Base-by-base conservation (phyloP, 768 basidiomycete genomes). In the Lactarius quietus region DNA sequence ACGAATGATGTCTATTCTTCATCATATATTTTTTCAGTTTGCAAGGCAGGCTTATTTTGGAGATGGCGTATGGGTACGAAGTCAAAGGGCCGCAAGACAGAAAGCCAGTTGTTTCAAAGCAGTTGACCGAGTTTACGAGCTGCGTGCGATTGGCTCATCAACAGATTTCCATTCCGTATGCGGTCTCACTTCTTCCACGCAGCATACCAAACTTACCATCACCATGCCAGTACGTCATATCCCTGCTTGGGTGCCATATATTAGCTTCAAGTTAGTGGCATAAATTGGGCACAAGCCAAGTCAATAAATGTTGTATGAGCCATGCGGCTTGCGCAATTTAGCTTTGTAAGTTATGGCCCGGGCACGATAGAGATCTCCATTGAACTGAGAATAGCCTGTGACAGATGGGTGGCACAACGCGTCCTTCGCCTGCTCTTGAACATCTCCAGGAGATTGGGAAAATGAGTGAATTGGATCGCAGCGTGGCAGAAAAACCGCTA, bases 251-350 rank as follows among this genome's bases (percentile, higher is more conserved):
- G 7, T 60, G 7, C 35, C 59, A 18, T 60, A 48, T 45, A 43
- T 51, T 20, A 60, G 59, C 15, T 60, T 51, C 48, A 60, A 60
- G 23, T 48, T 48, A 12, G 48, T 60, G 28, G 59, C 48, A 9
- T n/a, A 35, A 6, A 10, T 52, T 36, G 59, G 48, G 18, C 48
- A n/a, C 26, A 31, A 35, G n/a, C 38, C 15, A 15, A 3, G 38
- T 12, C 38, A 38, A 38, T 12, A 38, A 38, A 14, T 38, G 14
- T 38, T 38, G 38, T 15, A 60, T 60, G 48, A n/a, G 5, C 59
- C 59, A 7, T 60, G 15, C 15, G 35, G 23, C 52, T 60, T 5
- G 59, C 52, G 10, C 52, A 35, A 60, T 23, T 29, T 12, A 31
- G n/a, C 12, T 38, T 60, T 20, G 48, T 60, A 35, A 35, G 45